Base-by-base conservation (phyloP, 2,329 filamentous ascomycete species). In the Chaetothyriales sp. region DNA sequence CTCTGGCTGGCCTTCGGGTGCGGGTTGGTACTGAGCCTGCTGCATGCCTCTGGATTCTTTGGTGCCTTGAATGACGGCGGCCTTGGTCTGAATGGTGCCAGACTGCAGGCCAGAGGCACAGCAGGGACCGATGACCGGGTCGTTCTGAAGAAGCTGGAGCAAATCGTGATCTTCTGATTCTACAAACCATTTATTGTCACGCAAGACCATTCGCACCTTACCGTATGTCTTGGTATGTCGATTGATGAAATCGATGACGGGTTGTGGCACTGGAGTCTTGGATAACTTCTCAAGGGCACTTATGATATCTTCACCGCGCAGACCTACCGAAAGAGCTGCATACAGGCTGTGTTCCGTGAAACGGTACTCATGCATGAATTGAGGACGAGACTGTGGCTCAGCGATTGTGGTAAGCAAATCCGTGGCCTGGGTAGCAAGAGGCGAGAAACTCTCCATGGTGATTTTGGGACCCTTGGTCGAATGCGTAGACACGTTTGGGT, bases 391-490 rank as follows among this genome's bases (percentile, higher is more conserved):
- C 54, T 90, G 75, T 18, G 90, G 92, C 70, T 98, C 90, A 56
- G 90, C 87, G 60, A 98, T 90, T 46, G 92, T 95, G 62, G 94
- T 95, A 54, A 98, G 74, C 65, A 98, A 95, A 66, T 95, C 89
- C 65, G 95, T 89, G 0, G 88, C 90, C 63, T 89, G 84, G 52
- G 84, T 78, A 52, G 90, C 89, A 52, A 92, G 74, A 2, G 89
- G 86, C 49, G 86, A 90, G 71, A 95, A 97, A 61, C 89, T 94
- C 73, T 98, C 90, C 44, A 97, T 75, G 28, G 94, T 92, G 64
- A 97, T 92, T 57, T 84, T 82, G 18, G 60, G 60, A 37, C 86
- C 89, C 64, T 85, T 86, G 46, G 83, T 74, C 8, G 60, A 62
- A 4, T 59, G 58, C 9, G 49, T 44, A 7, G 58, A 58, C 9